Conservation (phyloP, 2,329 filamentous ascomycete genomes). For the Diaporthe sp. region DNA sequence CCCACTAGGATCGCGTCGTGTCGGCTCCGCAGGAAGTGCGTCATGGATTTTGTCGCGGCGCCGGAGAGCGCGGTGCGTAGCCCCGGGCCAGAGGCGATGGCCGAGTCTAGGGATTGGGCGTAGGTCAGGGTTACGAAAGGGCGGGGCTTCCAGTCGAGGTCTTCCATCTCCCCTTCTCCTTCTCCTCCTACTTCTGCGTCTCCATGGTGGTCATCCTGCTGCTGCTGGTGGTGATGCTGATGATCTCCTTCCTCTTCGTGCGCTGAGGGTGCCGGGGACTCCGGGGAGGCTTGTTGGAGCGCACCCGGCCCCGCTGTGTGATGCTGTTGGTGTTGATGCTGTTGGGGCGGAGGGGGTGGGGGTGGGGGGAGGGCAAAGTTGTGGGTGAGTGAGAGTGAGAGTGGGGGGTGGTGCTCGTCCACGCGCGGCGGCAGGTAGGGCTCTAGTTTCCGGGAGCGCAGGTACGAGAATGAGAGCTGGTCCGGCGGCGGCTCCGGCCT, state of each 20-base stretch:
- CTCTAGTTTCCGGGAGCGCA: constrained; percentile 25
- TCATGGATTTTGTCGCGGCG: constrained; percentile 88
- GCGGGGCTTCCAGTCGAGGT: constrained; percentile 34
- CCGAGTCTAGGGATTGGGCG: constrained; percentile 88
- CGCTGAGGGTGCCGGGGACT: constrained; percentile 8
- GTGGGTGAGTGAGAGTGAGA: background rate
- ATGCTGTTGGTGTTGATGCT: background rate
- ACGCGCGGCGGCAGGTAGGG: constrained; percentile 28
- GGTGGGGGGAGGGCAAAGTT: background rate
- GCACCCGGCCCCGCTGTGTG: background rate
- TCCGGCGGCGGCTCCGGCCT: background rate
- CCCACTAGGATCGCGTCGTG: constrained; percentile 90
- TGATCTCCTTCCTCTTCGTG: background rate
- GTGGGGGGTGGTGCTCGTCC: constrained; percentile 12
- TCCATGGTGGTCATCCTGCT: background rate
- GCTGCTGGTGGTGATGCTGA: background rate
- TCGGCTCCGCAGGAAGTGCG: constrained; percentile 84
- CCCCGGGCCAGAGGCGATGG: constrained; percentile 80
- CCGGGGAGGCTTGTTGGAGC: constrained; percentile 10
- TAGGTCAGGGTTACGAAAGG: constrained; percentile 85
- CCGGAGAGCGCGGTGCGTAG: constrained; percentile 87
- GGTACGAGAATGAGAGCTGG: constrained; percentile 29
- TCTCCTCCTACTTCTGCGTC: background rate
- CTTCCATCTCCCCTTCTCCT: background rate
- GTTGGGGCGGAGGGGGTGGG: constrained; percentile 18